Evolutionary conservation across 1,284 basidiomycete genomes (phyloP).

Genomic region (Rhodotorula mucilaginosa): DNA sequence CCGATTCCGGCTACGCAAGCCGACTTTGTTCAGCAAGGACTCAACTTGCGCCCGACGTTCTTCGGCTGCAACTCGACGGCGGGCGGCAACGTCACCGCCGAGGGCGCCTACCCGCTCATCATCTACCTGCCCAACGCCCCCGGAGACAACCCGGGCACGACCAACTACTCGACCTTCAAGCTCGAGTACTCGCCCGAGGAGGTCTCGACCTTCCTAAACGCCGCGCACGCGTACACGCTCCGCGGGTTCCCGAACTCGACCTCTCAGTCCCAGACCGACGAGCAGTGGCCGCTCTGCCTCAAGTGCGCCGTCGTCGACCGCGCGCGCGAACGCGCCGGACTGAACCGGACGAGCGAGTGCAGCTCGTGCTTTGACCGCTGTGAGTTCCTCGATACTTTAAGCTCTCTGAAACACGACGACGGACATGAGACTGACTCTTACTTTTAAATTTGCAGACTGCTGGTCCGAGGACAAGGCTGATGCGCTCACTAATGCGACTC

Average conservation of each 20-base stretch:
- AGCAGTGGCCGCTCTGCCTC: constrained; percentile 50
- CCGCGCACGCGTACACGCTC: constrained; percentile 30
- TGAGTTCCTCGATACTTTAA: background rate
- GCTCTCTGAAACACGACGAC: background rate
- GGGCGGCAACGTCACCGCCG: constrained; percentile 47
- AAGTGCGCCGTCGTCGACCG: constrained; percentile 53
- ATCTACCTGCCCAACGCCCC: constrained; percentile 44
- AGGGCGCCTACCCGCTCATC: constrained; percentile 30
- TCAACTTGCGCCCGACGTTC: constrained; percentile 68
- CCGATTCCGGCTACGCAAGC: constrained; percentile 58
- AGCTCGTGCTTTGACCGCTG: constrained; percentile 49
- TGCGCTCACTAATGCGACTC: constrained; percentile 20
- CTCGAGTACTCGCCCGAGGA: constrained; percentile 46
- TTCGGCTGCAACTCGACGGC: constrained; percentile 54
- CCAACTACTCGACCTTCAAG: constrained; percentile 49
- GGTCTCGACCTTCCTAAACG: constrained; percentile 35
- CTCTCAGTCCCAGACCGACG: constrained; percentile 44
- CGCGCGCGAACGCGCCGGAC: constrained; percentile 41
- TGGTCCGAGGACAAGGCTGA: constrained; percentile 18
- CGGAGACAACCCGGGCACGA: constrained; percentile 29
- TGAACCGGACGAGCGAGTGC: constrained; percentile 46
- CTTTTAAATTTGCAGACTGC: constrained; percentile 8
- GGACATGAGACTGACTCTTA: background rate
- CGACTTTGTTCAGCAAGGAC: constrained; percentile 62
- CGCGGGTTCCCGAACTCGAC: constrained; percentile 46